Percentiles rank a stretch among this genome's conserved stretches.
These are phyloP conservation scores for Diplodia mutila DNA, from an alignment of 2,329 filamentous ascomycete genomes.

Conservation along the genomic window DNA sequence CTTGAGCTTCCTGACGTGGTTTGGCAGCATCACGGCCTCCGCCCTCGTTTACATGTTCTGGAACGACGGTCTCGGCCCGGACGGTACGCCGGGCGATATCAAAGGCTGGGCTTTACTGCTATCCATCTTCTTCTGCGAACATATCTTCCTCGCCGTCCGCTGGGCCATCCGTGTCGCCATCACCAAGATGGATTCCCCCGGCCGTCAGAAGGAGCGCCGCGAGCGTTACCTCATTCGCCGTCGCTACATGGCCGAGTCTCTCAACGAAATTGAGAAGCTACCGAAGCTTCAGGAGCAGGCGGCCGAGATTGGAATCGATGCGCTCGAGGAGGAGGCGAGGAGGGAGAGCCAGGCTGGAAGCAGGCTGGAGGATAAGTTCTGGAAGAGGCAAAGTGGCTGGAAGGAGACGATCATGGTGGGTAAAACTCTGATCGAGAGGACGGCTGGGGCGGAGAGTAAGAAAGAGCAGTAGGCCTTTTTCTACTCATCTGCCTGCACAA, in stretches of 20 bases:
- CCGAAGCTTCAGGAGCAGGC: slow-evolving; percentile 54
- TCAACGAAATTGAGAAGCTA: slow-evolving; percentile 58
- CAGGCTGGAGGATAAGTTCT: slow-evolving; percentile 56
- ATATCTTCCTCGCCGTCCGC: slow-evolving; percentile 81
- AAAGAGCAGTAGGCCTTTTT: slow-evolving; percentile 33
- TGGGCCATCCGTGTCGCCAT: slow-evolving; percentile 73
- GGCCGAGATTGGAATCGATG: slow-evolving; percentile 67
- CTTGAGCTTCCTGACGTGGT: slow-evolving; percentile 88
- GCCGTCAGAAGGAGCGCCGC: slow-evolving; percentile 79
- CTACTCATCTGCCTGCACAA: not conserved
- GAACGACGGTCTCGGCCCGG: slow-evolving; percentile 65
- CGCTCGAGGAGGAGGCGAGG: slow-evolving; percentile 63
- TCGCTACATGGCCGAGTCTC: slow-evolving; percentile 73
- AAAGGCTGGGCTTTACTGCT: slow-evolving; percentile 80
- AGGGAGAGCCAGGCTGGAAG: slow-evolving; percentile 45
- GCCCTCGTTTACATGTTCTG: slow-evolving; percentile 85
- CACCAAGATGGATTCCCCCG: slow-evolving; percentile 80
- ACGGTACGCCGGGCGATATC: slow-evolving; percentile 70
- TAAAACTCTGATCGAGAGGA: slow-evolving; percentile 53
- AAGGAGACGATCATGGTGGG: slow-evolving; percentile 57
- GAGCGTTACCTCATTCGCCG: slow-evolving; percentile 82
- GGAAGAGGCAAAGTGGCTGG: slow-evolving; percentile 55
- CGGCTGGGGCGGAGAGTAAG: slow-evolving; percentile 41
- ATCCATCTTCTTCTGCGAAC: slow-evolving; percentile 82
- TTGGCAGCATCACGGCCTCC: slow-evolving; percentile 84